Evolutionary conservation across 768 basidiomycete species (phyloP).

Genomic region (Termitomyces sp.): DNA sequence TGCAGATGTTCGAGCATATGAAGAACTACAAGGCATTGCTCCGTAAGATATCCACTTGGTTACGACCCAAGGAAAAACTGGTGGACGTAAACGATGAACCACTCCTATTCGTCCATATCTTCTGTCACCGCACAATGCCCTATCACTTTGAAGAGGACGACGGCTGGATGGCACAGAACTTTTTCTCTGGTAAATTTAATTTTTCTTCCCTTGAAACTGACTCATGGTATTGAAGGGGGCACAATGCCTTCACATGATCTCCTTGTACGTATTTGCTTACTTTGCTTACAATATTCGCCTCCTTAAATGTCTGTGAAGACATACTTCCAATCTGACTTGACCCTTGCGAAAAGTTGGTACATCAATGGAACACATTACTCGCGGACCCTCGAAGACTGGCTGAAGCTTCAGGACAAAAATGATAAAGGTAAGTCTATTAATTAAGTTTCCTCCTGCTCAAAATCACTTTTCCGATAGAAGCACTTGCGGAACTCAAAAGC

Average conservation of each 20-base stretch:
- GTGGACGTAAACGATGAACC: conserved; percentile 24
- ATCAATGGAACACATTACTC: conserved; percentile 62
- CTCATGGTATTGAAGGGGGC: neutral
- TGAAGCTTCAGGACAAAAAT: conserved; percentile 52
- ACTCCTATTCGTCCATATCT: conserved; percentile 66
- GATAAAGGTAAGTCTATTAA: conserved; percentile 13
- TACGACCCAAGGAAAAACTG: conserved; percentile 34
- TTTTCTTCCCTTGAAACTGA: neutral
- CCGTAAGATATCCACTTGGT: conserved; percentile 60
- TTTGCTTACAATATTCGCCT: neutral
- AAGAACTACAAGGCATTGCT: conserved; percentile 65
- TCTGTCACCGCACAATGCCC: conserved; percentile 58
- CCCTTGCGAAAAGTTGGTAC: conserved; percentile 47
- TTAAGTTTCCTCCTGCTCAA: too few relatives aligned
- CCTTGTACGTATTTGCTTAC: neutral
- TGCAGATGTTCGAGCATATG: conserved; percentile 72
- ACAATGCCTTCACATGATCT: conserved; percentile 2
- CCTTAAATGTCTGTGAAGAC: neutral
- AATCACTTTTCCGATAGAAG: neutral
- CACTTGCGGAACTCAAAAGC: neutral
- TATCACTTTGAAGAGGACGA: conserved; percentile 68
- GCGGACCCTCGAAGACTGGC: conserved; percentile 62
- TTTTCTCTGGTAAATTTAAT: conserved; percentile 54
- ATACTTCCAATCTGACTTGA: neutral
- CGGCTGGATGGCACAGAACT: conserved; percentile 73